Percentiles rank a stretch among this genome's conserved stretches.
These are phyloP conservation scores for Melaleuca alternifolia DNA, from an alignment of 345 rosid species.

Conservation along the genomic window DNA sequence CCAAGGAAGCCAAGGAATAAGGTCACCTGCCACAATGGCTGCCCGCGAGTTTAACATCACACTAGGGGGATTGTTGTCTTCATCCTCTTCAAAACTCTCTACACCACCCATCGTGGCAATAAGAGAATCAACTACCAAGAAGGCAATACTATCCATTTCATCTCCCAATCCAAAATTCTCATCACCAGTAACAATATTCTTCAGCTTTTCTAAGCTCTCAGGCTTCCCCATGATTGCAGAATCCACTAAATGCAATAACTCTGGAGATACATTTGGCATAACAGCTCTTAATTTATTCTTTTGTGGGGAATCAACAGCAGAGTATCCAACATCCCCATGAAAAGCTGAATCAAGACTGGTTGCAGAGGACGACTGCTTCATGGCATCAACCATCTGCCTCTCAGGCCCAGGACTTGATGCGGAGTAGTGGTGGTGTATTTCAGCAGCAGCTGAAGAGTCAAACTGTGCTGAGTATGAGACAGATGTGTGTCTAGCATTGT, in stretches of 20 bases:
- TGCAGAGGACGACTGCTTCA: conserved; percentile 40
- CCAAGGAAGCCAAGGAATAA: conserved; percentile 85
- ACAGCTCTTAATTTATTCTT: conserved; percentile 54
- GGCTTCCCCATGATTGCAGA: conserved; percentile 99
- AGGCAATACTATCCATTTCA: conserved; percentile 71
- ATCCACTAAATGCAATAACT: conserved; percentile 94
- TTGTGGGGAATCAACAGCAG: conserved; percentile 58
- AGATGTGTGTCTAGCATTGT: conserved; percentile 25
- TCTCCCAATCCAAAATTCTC: conserved; percentile 74
- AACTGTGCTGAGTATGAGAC: conserved; percentile 25
- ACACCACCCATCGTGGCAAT: conserved; percentile 99
- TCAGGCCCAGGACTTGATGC: conserved; percentile 52
- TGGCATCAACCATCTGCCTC: conserved; percentile 20
- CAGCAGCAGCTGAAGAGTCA: conserved; percentile 30
- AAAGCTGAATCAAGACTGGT: conserved; percentile 44
- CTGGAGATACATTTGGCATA: conserved; percentile 94
- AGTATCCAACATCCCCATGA: conserved; percentile 30
- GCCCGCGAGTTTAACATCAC: conserved; percentile 98
- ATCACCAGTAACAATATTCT: conserved; percentile 69
- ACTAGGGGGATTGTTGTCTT: conserved; percentile 91
- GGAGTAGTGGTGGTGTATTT: conserved; percentile 25
- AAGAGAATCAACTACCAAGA: conserved; percentile 88
- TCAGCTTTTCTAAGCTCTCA: conserved; percentile 80
- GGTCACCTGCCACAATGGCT: conserved; percentile 91
- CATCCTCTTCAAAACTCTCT: conserved; percentile 97